Evolutionary conservation across 306 rosid species (phyloP).

Genomic region (Aeschynomene evenia): DNA sequence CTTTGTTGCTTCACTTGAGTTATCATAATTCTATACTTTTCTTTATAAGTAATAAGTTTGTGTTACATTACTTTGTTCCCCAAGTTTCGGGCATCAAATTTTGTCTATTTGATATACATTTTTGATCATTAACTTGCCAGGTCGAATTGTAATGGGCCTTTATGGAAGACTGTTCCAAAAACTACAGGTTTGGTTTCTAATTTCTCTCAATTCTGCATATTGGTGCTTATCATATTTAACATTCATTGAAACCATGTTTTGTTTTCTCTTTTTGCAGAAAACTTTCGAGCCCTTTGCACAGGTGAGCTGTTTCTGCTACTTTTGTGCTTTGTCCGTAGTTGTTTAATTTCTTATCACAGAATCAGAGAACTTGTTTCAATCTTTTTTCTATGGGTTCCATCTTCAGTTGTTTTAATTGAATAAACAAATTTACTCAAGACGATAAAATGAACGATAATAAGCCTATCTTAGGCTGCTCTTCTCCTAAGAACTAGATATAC

Average conservation of each 20-base stretch:
- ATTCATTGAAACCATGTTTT: slow-evolving; percentile 29
- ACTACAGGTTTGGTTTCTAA: slow-evolving; percentile 62
- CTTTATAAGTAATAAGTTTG: background rate
- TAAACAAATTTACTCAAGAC: too few species aligned
- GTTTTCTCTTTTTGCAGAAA: slow-evolving; percentile 57
- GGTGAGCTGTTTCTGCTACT: slow-evolving; percentile 48
- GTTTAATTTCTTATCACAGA: background rate
- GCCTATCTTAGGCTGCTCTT: too few species aligned
- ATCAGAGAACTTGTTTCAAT: background rate
- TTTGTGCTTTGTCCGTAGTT: background rate
- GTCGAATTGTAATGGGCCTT: slow-evolving; percentile 85
- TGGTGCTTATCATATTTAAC: slow-evolving; percentile 16
- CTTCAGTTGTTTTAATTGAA: too few species aligned
- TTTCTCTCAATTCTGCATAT: background rate
- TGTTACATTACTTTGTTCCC: background rate
- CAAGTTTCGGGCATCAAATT: slow-evolving; percentile 2
- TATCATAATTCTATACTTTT: too few species aligned
- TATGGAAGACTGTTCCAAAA: slow-evolving; percentile 93
- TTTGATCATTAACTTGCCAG: slow-evolving; percentile 47
- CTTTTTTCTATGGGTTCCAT: slow-evolving; percentile 21
- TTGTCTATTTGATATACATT: slow-evolving; percentile 9
- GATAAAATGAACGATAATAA: too few species aligned
- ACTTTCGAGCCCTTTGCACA: slow-evolving; percentile 94
- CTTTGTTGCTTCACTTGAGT: background rate
- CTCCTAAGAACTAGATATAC: too few species aligned